Percentiles rank a stretch among this genome's conserved stretches.
These are phyloP conservation scores for Cercospora zeae-maydis DNA, from an alignment of 2,329 filamentous ascomycete species.

Conservation along the genomic window DNA sequence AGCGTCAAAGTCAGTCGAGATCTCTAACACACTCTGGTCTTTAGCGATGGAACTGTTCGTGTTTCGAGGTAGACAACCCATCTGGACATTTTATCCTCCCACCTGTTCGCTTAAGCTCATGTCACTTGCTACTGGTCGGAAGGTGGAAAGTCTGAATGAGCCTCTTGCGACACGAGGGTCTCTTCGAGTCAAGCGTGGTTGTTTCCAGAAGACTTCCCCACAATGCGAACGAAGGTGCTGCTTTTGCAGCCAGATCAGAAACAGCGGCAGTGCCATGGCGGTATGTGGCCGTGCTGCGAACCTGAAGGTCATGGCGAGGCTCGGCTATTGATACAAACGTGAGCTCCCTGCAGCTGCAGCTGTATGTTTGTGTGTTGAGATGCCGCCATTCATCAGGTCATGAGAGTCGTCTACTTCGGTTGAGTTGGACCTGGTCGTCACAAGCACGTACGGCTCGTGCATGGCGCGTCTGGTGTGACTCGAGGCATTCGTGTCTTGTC, in stretches of 20 bases:
- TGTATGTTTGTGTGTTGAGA: background rate
- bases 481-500: background rate
- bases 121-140: background rate
- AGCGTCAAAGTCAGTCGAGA: background rate
- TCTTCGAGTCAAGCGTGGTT: constrained; percentile 9
- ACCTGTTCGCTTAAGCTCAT: background rate
- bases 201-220: background rate
- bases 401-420: background rate
- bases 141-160: background rate
- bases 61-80: background rate
- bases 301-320: background rate
- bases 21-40: background rate
- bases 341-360: background rate
- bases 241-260: background rate
- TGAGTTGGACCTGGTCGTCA: background rate
- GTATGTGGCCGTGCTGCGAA: background rate
- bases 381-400: background rate
- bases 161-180: background rate
- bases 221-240: background rate
- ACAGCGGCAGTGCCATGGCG: background rate
- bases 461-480: background rate
- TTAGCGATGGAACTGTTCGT: background rate
- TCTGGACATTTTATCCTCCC: background rate
- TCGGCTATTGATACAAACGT: background rate
- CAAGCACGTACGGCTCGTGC: background rate